Evolutionary conservation across 208 protist species (phyloP).

Genomic region (Perkinsela sp.): DNA sequence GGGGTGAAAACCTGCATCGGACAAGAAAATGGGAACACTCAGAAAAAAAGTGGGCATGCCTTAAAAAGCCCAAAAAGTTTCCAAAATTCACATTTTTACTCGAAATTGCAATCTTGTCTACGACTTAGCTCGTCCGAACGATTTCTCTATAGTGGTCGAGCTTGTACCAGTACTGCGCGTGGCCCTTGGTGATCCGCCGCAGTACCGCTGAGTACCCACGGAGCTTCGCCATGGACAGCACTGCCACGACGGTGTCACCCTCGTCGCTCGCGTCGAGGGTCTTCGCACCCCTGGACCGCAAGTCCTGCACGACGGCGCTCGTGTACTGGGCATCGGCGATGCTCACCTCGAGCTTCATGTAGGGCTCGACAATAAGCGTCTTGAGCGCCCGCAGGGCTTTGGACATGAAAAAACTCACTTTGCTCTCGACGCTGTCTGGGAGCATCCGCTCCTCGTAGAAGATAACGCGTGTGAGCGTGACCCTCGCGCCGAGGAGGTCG

Average conservation of each 20-base stretch:
- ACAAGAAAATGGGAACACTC: no score
- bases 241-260: constrained; percentile 26
- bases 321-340: constrained; percentile 32
- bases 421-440: background rate
- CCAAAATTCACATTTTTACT: no score
- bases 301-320: constrained; percentile 24
- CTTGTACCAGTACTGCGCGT: constrained; percentile 34
- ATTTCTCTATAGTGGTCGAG: constrained; percentile 35
- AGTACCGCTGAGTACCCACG: constrained; percentile 53
- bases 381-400: background rate
- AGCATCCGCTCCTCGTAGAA: background rate
- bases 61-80: no score
- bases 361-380: constrained; percentile 34
- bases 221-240: constrained; percentile 43
- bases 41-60: no score
- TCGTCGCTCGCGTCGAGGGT: constrained; percentile 43
- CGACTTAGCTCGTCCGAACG: no score
- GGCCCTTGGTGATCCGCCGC: constrained; percentile 44
- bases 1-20: background rate
- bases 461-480: background rate
- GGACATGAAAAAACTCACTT: background rate
- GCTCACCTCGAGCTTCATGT: constrained; percentile 56
- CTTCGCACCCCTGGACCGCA: constrained; percentile 41
- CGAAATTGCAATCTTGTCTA: no score
- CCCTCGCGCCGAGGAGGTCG: background rate